Base-by-base conservation (phyloP, 768 basidiomycete species). In the Termitomyces sp. region DNA sequence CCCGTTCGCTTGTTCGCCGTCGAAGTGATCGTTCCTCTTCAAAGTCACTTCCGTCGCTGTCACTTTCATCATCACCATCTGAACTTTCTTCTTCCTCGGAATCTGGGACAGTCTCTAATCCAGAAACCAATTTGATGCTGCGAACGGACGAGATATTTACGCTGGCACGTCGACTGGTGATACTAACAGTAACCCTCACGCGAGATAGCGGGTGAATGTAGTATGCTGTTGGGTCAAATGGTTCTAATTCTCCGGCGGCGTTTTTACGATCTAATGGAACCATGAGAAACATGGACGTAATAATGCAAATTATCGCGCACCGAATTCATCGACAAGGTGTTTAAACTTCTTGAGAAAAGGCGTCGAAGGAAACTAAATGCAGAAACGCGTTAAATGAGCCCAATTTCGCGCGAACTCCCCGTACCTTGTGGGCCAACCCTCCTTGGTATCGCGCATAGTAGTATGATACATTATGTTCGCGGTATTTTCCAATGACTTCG, bases 201-300 rank as follows among this genome's bases (percentile, higher is more conserved):
- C 87, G 84, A 47, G 84, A 85, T 23, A 75, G 64, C 21, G 82
- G 82, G 62, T 88, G 84, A 10, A 91, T 75, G 56, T 81, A 74
- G 38, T 66, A 54, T 3, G 80, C 81, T 21, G 78, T 76, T 21
- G 88, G 87, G 62, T 90, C 80, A 67, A 91, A 91, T 0, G 68
- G 64, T 1, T 66, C 66, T 21, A 87, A 72, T 8, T 66, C 59
- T 19, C 79, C 81, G 5, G 64, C 67, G 31, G 58, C 65, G 64
- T 81, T 71, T 66, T 80, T 77, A 43, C 64, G 70, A 61, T 77
- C 87, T 89, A 57, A 28, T 26, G 47, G 41, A 53, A 37, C 9
- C 19, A 48, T 50, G 54, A 58, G 48, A 17, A 37, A 33, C 28
- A 50, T 66, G 33, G 26, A 51, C 9, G 54, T 44, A 59, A 56